Conservation (phyloP, 2,329 filamentous ascomycete species). For the Escovopsis sp. region DNA sequence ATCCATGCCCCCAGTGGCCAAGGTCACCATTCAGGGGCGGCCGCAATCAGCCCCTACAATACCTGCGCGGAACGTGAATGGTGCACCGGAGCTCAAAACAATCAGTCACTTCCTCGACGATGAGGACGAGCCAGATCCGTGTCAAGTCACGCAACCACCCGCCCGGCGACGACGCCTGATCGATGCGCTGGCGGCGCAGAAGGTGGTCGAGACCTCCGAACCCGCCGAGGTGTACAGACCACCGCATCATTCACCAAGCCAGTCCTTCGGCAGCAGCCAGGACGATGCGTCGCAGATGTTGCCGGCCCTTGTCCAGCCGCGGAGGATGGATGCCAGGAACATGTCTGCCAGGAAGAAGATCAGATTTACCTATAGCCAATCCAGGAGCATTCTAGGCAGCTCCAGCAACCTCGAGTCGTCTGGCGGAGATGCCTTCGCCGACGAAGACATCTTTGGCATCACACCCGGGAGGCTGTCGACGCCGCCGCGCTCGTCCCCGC, state of each 20-base stretch:
- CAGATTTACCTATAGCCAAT: slow-evolving; percentile 21
- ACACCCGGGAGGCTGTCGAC: slow-evolving; percentile 10
- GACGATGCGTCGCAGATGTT: slow-evolving; percentile 3
- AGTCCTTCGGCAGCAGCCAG: background rate
- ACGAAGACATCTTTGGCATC: slow-evolving; percentile 9
- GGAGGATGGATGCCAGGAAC: slow-evolving; percentile 12
- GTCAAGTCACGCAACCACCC: background rate
- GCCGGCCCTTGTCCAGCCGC: slow-evolving; percentile 5
- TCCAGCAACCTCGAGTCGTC: slow-evolving; percentile 12
- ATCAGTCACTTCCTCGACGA: too few relatives aligned
- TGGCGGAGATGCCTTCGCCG: slow-evolving; percentile 4
- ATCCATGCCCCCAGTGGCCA: background rate
- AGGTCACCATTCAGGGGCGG: background rate
- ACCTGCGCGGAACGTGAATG: background rate
- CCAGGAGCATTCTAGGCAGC: slow-evolving; percentile 15
- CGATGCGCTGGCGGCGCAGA: slow-evolving; percentile 5
- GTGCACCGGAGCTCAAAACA: too few relatives aligned
- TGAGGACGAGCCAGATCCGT: background rate
- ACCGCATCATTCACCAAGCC: background rate
- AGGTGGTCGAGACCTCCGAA: background rate
- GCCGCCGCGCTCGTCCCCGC: slow-evolving; percentile 10
- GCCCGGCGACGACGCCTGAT: slow-evolving; percentile 4
- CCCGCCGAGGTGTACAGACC: background rate
- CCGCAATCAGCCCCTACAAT: background rate
- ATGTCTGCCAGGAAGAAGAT: slow-evolving; percentile 16